Evolutionary conservation across 768 basidiomycete genomes (phyloP).

Genomic region (Polyporus arcularius): DNA sequence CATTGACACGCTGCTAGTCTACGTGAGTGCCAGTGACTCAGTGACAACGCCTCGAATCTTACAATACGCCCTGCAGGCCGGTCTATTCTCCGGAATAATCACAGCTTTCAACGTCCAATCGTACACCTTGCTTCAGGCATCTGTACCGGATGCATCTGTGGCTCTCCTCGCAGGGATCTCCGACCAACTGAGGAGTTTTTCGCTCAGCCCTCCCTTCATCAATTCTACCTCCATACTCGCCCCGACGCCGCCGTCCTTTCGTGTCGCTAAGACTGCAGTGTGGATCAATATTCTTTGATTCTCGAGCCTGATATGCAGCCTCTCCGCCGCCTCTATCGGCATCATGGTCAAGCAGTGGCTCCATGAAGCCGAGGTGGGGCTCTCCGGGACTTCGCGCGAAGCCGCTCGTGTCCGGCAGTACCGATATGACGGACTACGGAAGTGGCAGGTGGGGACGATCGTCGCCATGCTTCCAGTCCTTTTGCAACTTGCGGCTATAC

Average conservation of each 20-base stretch:
- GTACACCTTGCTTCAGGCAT: conserved; percentile 5
- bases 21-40: conserved; percentile 8
- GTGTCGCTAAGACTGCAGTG: background rate
- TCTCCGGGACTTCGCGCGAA: conserved; percentile 18
- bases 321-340: conserved; percentile 23
- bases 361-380: conserved; percentile 14
- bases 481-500: conserved; percentile 14
- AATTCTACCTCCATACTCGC: too few relatives aligned
- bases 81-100: conserved; percentile 26
- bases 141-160: background rate
- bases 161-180: conserved; percentile 9
- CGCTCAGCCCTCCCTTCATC: background rate
- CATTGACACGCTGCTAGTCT: conserved; percentile 19
- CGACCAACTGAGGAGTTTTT: background rate
- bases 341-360: conserved; percentile 30
- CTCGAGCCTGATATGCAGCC: conserved; percentile 22
- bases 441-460: conserved; percentile 20
- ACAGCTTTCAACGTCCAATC: conserved; percentile 19
- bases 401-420: conserved; percentile 21
- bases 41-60: background rate
- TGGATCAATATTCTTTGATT: conserved; percentile 24
- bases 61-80: conserved; percentile 11
- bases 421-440: conserved; percentile 20
- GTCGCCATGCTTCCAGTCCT: conserved; percentile 14
- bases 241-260: too few relatives aligned